Percentiles rank a stretch among this genome's conserved stretches.
Conservation (phyloP, 306 rosid genomes). For the Alnus rubra region DNA sequence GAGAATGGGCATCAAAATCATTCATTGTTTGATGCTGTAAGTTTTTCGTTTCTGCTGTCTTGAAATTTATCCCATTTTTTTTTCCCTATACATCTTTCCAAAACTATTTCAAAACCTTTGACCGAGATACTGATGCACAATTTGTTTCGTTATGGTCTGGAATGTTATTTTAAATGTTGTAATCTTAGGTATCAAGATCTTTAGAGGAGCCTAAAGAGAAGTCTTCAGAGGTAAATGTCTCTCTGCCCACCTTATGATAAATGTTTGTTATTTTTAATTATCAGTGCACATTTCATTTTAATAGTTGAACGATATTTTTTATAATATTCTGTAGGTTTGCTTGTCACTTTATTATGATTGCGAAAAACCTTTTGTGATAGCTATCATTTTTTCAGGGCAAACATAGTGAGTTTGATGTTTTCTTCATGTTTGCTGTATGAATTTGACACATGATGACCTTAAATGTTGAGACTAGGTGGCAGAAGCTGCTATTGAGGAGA, state of each 20-base stretch:
- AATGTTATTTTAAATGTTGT: constrained; percentile 2
- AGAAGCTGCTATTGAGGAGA: too few species aligned
- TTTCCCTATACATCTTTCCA: background rate
- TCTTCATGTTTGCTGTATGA: too few species aligned
- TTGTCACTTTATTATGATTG: too few species aligned
- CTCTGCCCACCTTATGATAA: background rate
- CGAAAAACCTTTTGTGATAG: too few species aligned
- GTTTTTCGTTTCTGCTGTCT: background rate
- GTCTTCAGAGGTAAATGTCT: constrained; percentile 42
- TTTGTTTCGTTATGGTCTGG: constrained; percentile 3
- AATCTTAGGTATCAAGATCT: constrained; percentile 39
- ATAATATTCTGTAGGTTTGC: background rate
- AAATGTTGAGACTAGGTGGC: too few species aligned
- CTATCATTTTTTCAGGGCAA: too few species aligned
- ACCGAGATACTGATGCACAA: background rate
- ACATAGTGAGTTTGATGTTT: too few species aligned
- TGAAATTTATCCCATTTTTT: background rate
- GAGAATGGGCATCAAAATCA: constrained; percentile 44
- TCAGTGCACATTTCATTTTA: background rate
- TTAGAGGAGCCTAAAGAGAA: constrained; percentile 46
- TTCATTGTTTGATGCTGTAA: constrained; percentile 50
- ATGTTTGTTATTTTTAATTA: background rate
- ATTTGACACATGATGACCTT: too few species aligned
- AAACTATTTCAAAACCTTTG: background rate
- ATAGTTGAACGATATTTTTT: background rate